Conservation (phyloP, 179 eudicot genomes). For the Vitellaria paradoxa region DNA sequence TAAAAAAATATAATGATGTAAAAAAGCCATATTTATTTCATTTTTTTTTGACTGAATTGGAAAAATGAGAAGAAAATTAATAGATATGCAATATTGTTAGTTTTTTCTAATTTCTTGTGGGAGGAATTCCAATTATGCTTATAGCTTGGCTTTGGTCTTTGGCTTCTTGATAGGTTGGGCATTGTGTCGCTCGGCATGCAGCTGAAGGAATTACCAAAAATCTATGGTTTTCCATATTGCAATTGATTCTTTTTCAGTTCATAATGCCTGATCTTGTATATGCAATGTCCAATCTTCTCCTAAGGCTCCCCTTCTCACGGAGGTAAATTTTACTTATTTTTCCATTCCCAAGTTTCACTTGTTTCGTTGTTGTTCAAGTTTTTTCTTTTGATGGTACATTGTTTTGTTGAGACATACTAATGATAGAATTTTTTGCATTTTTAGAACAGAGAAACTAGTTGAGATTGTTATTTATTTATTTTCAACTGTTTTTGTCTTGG, state of each 20-base stretch:
- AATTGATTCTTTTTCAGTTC: conserved; percentile 59
- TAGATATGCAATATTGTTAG: no score
- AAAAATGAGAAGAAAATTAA: no score
- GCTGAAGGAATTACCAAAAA: conserved; percentile 71
- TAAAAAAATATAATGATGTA: no score
- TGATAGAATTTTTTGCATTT: no score
- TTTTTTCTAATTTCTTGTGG: no score
- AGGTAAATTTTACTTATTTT: conserved; percentile 39
- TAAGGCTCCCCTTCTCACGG: conserved; percentile 72
- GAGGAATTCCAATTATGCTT: no score
- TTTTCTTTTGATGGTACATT: background rate
- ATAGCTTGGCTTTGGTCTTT: background rate
- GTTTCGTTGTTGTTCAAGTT: background rate
- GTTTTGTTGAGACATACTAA: background rate
- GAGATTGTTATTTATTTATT: no score
- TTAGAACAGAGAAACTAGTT: no score
- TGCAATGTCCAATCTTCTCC: conserved; percentile 59
- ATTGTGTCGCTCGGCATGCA: conserved; percentile 75
- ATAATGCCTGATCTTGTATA: conserved; percentile 64
- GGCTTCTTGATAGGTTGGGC: conserved; percentile 53
- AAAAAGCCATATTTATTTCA: no score
- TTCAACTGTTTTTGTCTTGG: no score
- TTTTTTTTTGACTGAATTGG: no score
- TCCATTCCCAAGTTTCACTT: no score
- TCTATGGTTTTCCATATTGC: conserved; percentile 58